These are phyloP conservation scores for Colletotrichum filicis DNA, from an alignment of 2,329 filamentous ascomycete genomes.

Conservation along the genomic window DNA sequence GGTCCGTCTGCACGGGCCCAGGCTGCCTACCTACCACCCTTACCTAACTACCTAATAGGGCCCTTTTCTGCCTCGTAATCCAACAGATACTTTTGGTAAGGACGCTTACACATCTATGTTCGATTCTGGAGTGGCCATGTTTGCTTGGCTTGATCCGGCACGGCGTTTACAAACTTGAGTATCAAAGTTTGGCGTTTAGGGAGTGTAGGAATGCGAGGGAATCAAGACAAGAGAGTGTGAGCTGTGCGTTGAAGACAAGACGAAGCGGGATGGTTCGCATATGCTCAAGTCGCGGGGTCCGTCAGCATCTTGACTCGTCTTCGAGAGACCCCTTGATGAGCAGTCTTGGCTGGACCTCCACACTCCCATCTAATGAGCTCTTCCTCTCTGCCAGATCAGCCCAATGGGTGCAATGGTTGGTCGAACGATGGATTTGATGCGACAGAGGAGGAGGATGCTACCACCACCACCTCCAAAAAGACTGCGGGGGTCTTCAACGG, in stretches of 20 bases:
- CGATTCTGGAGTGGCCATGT: constrained; percentile 34
- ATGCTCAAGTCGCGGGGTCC: constrained; percentile 5
- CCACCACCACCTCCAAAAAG: not conserved
- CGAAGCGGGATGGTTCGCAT: not conserved
- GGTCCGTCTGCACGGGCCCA: no score
- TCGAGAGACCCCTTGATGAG: not conserved
- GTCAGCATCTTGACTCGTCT: constrained; percentile 19
- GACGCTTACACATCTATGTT: constrained; percentile 43
- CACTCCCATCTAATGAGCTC: not conserved
- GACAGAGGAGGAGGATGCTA: not conserved
- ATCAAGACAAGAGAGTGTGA: not conserved
- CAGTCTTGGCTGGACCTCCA: not conserved
- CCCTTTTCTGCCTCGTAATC: no score
- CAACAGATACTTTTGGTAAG: not conserved
- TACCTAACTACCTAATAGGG: no score
- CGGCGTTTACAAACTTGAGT: no score
- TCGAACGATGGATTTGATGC: not conserved
- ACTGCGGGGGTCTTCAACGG: not conserved
- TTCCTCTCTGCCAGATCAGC: not conserved
- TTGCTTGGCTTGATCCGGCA: not conserved
- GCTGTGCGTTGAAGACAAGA: not conserved
- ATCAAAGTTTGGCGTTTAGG: not conserved
- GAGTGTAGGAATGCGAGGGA: not conserved
- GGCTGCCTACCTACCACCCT: no score
- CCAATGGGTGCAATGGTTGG: not conserved